These are phyloP conservation scores for Naumovozyma castellii DNA, from an alignment of 805 yeast genomes.

Conservation along the genomic window DNA sequence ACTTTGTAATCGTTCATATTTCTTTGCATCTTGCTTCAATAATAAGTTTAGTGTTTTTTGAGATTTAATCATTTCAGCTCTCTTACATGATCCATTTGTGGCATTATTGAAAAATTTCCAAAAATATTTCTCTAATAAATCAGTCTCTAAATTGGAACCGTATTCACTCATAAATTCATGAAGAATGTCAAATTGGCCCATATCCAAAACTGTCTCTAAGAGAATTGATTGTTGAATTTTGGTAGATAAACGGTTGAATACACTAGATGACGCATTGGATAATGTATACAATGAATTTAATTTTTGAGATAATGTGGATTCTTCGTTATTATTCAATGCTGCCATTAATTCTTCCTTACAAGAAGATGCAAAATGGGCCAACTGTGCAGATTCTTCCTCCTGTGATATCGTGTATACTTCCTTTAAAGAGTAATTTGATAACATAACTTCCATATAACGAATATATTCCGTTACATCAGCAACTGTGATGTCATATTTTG, in stretches of 20 bases:
- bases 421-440: constrained; percentile 11
- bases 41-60: constrained; percentile 20
- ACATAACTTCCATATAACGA: constrained; percentile 8
- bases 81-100: constrained; percentile 32
- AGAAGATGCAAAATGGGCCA: constrained; percentile 17
- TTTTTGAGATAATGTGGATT: constrained; percentile 1
- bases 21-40: constrained; percentile 2
- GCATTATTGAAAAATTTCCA: constrained; percentile 38
- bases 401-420: constrained; percentile 15
- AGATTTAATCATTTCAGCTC: constrained; percentile 35
- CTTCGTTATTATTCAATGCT: neutral
- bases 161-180: constrained; percentile 8
- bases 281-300: neutral
- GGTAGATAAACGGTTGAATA: constrained; percentile 13
- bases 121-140: constrained; percentile 25
- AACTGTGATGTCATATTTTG: constrained; percentile 6
- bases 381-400: constrained; percentile 18
- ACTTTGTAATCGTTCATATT: constrained; percentile 10
- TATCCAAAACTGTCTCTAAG: constrained; percentile 23
- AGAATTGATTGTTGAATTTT: constrained; percentile 11
- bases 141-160: constrained; percentile 4
- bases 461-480: constrained; percentile 9
- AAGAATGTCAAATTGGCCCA: constrained; percentile 24
- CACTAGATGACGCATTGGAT: neutral
- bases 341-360: constrained; percentile 6